Conservation (phyloP, 2,329 filamentous ascomycete genomes). For the Aspergillus tanneri region DNA sequence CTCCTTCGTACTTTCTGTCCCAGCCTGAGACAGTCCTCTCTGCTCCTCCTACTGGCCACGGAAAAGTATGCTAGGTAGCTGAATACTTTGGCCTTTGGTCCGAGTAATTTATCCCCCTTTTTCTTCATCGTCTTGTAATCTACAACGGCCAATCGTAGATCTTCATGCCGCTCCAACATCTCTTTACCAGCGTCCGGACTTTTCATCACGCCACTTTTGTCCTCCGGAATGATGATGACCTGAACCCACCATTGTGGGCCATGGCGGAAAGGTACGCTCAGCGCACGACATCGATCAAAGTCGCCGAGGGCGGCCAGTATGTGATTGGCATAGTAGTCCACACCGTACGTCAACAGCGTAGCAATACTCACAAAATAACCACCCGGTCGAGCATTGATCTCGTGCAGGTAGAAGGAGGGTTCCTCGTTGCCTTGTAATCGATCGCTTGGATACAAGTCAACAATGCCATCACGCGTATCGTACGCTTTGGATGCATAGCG, state of each 20-base stretch:
- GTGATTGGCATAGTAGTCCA: slow-evolving; percentile 3
- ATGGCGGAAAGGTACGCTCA: slow-evolving; percentile 1
- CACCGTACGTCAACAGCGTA: not conserved
- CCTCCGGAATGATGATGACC: slow-evolving; percentile 2
- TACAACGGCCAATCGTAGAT: not conserved
- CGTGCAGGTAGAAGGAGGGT: not conserved
- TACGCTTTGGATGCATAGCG: not conserved
- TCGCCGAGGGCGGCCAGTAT: not conserved
- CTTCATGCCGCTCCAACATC: slow-evolving; percentile 1
- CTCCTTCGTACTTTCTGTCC: slow-evolving; percentile 3
- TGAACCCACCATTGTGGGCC: slow-evolving; percentile 1
- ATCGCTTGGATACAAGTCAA: slow-evolving; percentile 1
- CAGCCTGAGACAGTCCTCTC: slow-evolving; percentile 3
- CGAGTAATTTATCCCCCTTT: slow-evolving; percentile 5
- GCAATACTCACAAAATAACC: not conserved
- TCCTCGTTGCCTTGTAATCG: not conserved
- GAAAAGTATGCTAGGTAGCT: slow-evolving; percentile 3
- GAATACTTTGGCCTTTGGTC: slow-evolving; percentile 4
- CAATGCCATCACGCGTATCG: not conserved
- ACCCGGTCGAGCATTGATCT: slow-evolving; percentile 5
- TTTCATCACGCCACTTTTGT: slow-evolving; percentile 3
- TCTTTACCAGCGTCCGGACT: not conserved
- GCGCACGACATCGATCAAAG: not conserved
- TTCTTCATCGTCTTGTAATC: slow-evolving; percentile 4
- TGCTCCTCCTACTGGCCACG: not conserved